Evolutionary conservation across 371 early-diverging fungal genomes (phyloP).

Genomic region (Mortierella sp.): DNA sequence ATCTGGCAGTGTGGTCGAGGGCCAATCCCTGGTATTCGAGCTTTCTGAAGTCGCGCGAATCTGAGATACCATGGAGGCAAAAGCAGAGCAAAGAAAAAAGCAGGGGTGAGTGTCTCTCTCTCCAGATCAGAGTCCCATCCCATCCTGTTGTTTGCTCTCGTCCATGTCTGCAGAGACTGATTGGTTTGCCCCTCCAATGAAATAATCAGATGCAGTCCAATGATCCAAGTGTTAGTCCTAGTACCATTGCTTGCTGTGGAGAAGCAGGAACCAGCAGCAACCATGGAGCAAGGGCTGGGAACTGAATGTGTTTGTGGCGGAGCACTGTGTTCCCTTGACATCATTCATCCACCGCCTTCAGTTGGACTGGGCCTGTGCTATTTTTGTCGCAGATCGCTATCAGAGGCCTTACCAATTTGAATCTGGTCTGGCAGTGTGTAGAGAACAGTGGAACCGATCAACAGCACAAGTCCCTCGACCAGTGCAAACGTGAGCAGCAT

Average conservation of each 20-base stretch:
- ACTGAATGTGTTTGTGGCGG: too few relatives aligned
- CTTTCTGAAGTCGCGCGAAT: constrained; percentile 56
- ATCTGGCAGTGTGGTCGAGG: constrained; percentile 31
- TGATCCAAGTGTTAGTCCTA: too few relatives aligned
- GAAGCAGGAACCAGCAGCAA: too few relatives aligned
- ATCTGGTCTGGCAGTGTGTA: constrained; percentile 58
- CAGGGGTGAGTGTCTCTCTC: not conserved
- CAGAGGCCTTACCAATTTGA: constrained; percentile 61
- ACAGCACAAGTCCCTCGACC: constrained; percentile 53
- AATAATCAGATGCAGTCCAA: too few relatives aligned
- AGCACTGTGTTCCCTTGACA: not conserved
- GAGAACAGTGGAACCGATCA: constrained; percentile 56
- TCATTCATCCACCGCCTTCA: not conserved
- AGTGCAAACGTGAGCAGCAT: constrained; percentile 57
- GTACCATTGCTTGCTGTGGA: too few relatives aligned
- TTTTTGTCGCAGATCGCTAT: not conserved
- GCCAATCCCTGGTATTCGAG: constrained; percentile 62
- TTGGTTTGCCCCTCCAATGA: too few relatives aligned
- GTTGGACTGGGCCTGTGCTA: not conserved
- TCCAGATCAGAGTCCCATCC: not conserved
- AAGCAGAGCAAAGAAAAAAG: too few relatives aligned
- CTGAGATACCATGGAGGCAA: not conserved
- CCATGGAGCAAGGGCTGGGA: too few relatives aligned
- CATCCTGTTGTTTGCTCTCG: too few relatives aligned
- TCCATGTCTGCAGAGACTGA: too few relatives aligned